Conservation (phyloP, 495 filamentous ascomycete genomes). For the Talaromyces borbonicus region DNA sequence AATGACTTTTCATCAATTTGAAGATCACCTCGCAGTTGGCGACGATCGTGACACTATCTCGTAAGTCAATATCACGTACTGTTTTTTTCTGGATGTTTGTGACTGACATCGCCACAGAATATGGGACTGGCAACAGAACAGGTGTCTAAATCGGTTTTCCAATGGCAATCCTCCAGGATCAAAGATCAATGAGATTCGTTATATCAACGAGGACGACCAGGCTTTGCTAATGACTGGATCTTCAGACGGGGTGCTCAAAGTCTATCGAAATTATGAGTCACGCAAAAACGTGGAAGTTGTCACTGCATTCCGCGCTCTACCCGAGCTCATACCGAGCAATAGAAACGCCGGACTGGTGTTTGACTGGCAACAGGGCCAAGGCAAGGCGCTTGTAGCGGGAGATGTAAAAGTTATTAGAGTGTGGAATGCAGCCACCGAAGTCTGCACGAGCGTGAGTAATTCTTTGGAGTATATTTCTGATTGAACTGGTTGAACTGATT, state of each 20-base stretch:
- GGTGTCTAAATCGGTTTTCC: conserved; percentile 72
- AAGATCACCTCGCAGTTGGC: conserved; percentile 88
- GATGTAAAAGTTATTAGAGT: conserved; percentile 92
- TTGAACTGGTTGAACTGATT: no score
- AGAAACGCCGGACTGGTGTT: conserved; percentile 92
- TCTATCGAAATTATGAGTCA: conserved; percentile 81
- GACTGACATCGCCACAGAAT: conserved; percentile 43
- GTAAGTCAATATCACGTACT: conserved; percentile 25
- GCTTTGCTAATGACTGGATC: conserved; percentile 90
- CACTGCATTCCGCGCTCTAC: conserved; percentile 81
- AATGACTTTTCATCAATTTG: conserved; percentile 96
- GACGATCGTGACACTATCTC: conserved; percentile 82
- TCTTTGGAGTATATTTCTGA: not conserved
- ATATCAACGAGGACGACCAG: conserved; percentile 98
- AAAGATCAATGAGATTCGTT: conserved; percentile 85
- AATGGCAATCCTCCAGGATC: conserved; percentile 88
- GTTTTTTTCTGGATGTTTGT: not conserved
- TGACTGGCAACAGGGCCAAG: conserved; percentile 97
- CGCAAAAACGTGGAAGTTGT: conserved; percentile 71
- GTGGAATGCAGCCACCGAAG: conserved; percentile 90
- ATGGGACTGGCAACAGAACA: conserved; percentile 81
- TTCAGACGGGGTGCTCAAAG: conserved; percentile 84
- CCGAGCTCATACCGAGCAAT: conserved; percentile 83
- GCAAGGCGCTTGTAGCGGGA: conserved; percentile 85
- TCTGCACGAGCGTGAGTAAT: conserved; percentile 62